Conservation (phyloP, 176 grass and related monocot genomes). For the Eragrostis nindensis region DNA sequence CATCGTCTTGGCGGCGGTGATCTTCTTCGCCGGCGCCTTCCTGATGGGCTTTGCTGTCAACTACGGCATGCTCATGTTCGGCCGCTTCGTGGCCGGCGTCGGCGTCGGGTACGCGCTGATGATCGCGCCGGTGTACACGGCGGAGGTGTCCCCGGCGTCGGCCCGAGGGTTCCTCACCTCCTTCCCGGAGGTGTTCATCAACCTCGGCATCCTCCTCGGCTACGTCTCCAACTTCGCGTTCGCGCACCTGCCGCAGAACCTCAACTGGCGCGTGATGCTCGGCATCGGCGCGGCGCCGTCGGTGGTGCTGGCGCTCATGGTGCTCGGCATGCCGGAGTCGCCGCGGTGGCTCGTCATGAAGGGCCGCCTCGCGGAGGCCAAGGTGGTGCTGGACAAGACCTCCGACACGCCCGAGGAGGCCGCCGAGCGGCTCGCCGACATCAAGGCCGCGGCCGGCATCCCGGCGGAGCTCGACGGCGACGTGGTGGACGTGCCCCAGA, state of each 20-base stretch:
- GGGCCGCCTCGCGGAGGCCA: slow-evolving; percentile 71
- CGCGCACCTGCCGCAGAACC: slow-evolving; percentile 28
- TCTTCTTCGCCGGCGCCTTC: slow-evolving; percentile 78
- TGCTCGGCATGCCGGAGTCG: slow-evolving; percentile 81
- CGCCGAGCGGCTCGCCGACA: slow-evolving; percentile 61
- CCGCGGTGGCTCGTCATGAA: slow-evolving; percentile 86
- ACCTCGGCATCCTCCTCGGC: slow-evolving; percentile 83
- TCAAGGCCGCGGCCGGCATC: slow-evolving; percentile 74
- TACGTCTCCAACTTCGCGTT: slow-evolving; percentile 87
- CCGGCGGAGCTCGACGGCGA: slow-evolving; percentile 57
- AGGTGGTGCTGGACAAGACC: slow-evolving; percentile 60
- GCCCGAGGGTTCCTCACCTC: slow-evolving; percentile 74
- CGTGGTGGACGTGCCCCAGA: slow-evolving; percentile 55
- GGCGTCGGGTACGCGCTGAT: slow-evolving; percentile 83
- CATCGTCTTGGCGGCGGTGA: slow-evolving; percentile 71
- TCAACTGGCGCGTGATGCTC: slow-evolving; percentile 85
- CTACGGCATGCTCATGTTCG: slow-evolving; percentile 81
- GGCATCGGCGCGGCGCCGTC: slow-evolving; percentile 70
- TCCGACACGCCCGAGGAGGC: slow-evolving; percentile 69
- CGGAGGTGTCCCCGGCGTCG: slow-evolving; percentile 77
- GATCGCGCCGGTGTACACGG: slow-evolving; percentile 88
- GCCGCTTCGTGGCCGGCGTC: slow-evolving; percentile 73
- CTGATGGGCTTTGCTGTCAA: slow-evolving; percentile 77
- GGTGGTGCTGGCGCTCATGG: slow-evolving; percentile 62
- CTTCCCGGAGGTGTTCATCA: slow-evolving; percentile 93